Percentiles rank a stretch among this genome's conserved stretches.
Evolutionary conservation across 164 flowering plant genomes (phyloP).

Genomic region (Tetrastigma voinierianum): DNA sequence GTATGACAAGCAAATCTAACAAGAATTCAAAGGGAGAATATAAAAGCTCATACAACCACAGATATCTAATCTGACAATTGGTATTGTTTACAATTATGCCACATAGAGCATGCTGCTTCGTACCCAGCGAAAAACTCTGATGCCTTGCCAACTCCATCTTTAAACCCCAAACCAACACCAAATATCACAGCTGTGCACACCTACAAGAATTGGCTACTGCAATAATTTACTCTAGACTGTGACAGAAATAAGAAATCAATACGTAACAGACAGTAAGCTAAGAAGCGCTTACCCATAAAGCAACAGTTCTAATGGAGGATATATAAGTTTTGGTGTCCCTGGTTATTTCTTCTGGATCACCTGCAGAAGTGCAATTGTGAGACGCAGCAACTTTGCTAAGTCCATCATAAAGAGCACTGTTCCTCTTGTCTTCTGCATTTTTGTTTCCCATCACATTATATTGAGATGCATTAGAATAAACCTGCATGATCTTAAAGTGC

Average conservation of each 20-base stretch:
- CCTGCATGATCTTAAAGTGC: neutral
- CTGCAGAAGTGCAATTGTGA: conserved; percentile 18
- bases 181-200: conserved; percentile 76
- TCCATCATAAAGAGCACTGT: conserved; percentile 25
- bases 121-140: conserved; percentile 98
- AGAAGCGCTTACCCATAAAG: conserved; percentile 59
- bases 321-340: conserved; percentile 25
- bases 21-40: too few relatives aligned
- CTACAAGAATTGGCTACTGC: conserved; percentile 34
- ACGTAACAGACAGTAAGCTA: neutral
- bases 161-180: conserved; percentile 84
- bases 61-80: too few relatives aligned
- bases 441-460: conserved; percentile 34
- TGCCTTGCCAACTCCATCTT: conserved; percentile 82
- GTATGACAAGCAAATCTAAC: too few relatives aligned
- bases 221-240: conserved; percentile 10
- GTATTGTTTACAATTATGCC: neutral
- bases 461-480: conserved; percentile 25
- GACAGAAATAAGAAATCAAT: conserved; percentile 7
- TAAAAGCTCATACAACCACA: too few relatives aligned
- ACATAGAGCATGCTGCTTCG: conserved; percentile 4
- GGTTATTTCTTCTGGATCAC: conserved; percentile 18
- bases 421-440: conserved; percentile 41
- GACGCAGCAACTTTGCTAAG: conserved; percentile 12
- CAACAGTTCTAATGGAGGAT: conserved; percentile 63